A percentile compares a stretch with the other conserved stretches of the same genome.
These are phyloP conservation scores for Neofusicoccum cordaticola DNA, from an alignment of 2,329 filamentous ascomycete species.

Conservation along the genomic window DNA sequence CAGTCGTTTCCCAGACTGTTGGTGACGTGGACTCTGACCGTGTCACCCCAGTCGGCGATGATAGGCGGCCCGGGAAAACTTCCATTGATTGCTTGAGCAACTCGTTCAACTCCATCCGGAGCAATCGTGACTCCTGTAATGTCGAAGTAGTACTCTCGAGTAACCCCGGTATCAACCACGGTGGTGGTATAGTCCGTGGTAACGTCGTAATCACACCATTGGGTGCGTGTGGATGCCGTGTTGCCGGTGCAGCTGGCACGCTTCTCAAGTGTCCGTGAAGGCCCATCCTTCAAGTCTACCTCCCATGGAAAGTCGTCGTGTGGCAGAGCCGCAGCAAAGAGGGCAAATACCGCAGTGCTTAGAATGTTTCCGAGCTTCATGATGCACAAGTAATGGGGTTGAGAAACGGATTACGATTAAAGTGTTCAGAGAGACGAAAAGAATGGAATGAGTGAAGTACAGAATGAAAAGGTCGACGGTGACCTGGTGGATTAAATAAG, in stretches of 20 bases:
- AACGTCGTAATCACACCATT: constrained; percentile 51
- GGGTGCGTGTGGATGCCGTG: background rate
- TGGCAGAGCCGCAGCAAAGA: too few species aligned
- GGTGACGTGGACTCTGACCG: constrained; percentile 45
- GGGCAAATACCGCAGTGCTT: too few species aligned
- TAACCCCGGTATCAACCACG: constrained; percentile 54
- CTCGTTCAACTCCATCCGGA: constrained; percentile 56
- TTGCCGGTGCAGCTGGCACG: constrained; percentile 9
- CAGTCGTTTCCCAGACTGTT: constrained; percentile 45
- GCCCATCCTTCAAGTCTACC: too few species aligned
- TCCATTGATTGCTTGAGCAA: constrained; percentile 1
- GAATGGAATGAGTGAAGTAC: too few species aligned
- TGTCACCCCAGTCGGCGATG: constrained; percentile 44
- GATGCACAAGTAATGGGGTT: too few species aligned
- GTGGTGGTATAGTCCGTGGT: constrained; percentile 53
- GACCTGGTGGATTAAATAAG: too few species aligned
- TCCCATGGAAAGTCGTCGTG: too few species aligned
- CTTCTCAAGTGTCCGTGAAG: too few species aligned
- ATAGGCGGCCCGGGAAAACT: constrained; percentile 15
- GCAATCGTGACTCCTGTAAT: constrained; percentile 51
- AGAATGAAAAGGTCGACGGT: too few species aligned
- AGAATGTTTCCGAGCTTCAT: too few species aligned
- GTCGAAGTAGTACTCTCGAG: constrained; percentile 54
- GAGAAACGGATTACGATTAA: too few species aligned
- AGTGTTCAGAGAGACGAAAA: too few species aligned